Base-by-base conservation (phyloP, 1,284 basidiomycete genomes). In the Chalciporus sp. region DNA sequence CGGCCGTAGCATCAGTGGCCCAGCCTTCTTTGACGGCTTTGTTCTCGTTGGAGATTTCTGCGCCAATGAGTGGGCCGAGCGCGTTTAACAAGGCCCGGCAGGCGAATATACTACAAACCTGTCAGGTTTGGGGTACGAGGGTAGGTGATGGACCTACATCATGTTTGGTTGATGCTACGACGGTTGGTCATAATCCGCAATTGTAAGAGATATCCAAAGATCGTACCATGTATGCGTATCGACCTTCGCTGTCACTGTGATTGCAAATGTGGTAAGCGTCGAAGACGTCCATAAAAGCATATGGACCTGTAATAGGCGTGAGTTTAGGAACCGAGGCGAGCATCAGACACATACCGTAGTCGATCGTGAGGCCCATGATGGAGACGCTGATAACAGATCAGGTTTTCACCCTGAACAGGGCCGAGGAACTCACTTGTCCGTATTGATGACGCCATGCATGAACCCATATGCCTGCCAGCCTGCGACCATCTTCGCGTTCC, bases 401-500 rank as follows among this genome's bases (percentile, higher is more conserved):
- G 50, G 16, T 42, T 28, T n/a, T 37, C 26, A n/a, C 19, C 7
- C 2, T 7, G 20, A 11, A 31, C 11, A 45, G 27, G n/a, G 27
- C 29, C 49, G 41, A 39, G 14, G 11, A 37, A 66, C 83, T 51
- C 58, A 90, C 88, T 95, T 95, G 76, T 98, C 95, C 2, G 95
- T 97, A 69, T 98, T 98, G 64, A 98, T 92, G n/a, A 98, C 95
- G 0, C 89, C 90, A 62, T 92, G 88, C 90, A 94, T 94, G 69
- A 92, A 95, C 0, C 93, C 93, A 71, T 93, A 93, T 7, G 84
- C 90, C 72, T 98, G 96, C 96, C 96, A 98, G 2, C 80, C 86
- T 2, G 93, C 96, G 0, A 95, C 92, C 84, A 95, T 98, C 65
- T 76, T 76, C 35, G 92, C 95, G 64, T 97, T 98, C 63, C 92